phyloP scores from a whole-genome alignment of 1,284 basidiomycete species.

The Ganoderma sp. region DNA sequence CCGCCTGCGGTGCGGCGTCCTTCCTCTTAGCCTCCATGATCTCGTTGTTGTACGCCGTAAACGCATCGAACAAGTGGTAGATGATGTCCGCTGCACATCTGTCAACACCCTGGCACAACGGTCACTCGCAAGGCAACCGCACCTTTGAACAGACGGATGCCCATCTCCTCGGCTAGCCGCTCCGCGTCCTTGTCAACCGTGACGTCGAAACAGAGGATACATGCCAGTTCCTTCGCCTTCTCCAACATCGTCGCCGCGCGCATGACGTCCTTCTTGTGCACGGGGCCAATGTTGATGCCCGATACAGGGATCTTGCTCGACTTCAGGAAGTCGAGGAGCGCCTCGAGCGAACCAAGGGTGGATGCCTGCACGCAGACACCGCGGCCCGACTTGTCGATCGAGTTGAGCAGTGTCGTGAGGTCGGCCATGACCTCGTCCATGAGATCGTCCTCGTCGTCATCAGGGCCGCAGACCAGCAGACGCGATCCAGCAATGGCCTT shows the following conservation, averaged over 20 bases:
- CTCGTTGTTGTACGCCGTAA: slow-evolving; percentile 95
- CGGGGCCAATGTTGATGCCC: slow-evolving; percentile 97
- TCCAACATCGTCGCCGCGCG: slow-evolving; percentile 94
- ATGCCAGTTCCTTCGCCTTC: slow-evolving; percentile 94
- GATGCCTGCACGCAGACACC: slow-evolving; percentile 99
- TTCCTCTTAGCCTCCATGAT: slow-evolving; percentile 91
- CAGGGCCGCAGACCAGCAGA: slow-evolving; percentile 88
- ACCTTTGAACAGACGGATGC: slow-evolving; percentile 95
- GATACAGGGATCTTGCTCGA: slow-evolving; percentile 96
- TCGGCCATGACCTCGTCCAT: slow-evolving; percentile 98
- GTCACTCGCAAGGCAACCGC: slow-evolving; percentile 22
- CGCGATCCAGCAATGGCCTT: slow-evolving; percentile 99
- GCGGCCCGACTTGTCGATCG: slow-evolving; percentile 92
- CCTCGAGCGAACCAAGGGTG: slow-evolving; percentile 97
- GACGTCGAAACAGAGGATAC: slow-evolving; percentile 98
- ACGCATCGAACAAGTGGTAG: slow-evolving; percentile 98
- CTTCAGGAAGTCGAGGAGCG: slow-evolving; percentile 95
- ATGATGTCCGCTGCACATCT: slow-evolving; percentile 85
- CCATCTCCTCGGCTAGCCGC: slow-evolving; percentile 90
- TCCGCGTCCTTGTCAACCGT: slow-evolving; percentile 93
- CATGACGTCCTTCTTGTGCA: slow-evolving; percentile 97
- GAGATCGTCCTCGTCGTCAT: slow-evolving; percentile 95
- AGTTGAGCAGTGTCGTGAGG: slow-evolving; percentile 88
- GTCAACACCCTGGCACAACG: slow-evolving; percentile 6
- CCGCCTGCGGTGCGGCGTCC: slow-evolving; percentile 93